A percentile compares a stretch with the other conserved stretches of the same genome.
Evolutionary conservation across 108 stramenopile species (phyloP).

Genomic region (Stephanodiscus minutulus): DNA sequence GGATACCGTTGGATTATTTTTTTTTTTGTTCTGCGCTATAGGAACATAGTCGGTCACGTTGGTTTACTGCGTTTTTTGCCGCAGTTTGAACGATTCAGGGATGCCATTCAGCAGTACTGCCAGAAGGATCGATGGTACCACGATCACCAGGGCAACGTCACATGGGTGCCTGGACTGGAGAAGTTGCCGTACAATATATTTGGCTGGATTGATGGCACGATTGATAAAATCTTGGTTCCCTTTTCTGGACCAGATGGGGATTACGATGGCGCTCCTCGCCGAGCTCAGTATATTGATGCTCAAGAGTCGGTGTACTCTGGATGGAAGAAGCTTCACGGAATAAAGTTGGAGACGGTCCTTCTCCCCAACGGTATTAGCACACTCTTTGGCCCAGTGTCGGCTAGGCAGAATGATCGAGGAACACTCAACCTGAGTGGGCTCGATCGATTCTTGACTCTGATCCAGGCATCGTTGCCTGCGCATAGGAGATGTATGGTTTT

Average conservation of each 20-base stretch:
- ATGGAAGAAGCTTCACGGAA: constrained; percentile 20
- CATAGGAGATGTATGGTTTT: not conserved
- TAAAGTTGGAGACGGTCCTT: constrained; percentile 24
- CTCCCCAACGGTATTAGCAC: constrained; percentile 33
- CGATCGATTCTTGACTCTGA: not conserved
- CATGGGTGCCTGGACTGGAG: not conserved
- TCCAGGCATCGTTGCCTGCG: no score
- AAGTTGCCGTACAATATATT: constrained; percentile 11
- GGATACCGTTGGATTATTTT: constrained; percentile 5
- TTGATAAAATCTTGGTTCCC: constrained; percentile 16
- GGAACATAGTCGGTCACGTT: not conserved
- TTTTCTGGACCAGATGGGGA: constrained; percentile 27
- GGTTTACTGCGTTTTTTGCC: not conserved
- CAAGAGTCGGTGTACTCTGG: constrained; percentile 26
- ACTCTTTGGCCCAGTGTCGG: constrained; percentile 27
- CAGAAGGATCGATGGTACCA: not conserved
- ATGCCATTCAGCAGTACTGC: constrained; percentile 2
- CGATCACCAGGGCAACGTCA: not conserved
- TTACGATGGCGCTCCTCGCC: constrained; percentile 19
- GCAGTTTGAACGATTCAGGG: not conserved
- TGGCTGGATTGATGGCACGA: constrained; percentile 21
- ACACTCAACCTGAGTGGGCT: constrained; percentile 14
- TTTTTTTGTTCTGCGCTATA: not conserved
- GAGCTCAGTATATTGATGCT: not conserved
- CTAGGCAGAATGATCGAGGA: constrained; percentile 1